Evolutionary conservation across 2,329 filamentous ascomycete genomes (phyloP), one percentile per base, ranked within the genome.

Genomic region (Waltergamsia citrina): DNA sequence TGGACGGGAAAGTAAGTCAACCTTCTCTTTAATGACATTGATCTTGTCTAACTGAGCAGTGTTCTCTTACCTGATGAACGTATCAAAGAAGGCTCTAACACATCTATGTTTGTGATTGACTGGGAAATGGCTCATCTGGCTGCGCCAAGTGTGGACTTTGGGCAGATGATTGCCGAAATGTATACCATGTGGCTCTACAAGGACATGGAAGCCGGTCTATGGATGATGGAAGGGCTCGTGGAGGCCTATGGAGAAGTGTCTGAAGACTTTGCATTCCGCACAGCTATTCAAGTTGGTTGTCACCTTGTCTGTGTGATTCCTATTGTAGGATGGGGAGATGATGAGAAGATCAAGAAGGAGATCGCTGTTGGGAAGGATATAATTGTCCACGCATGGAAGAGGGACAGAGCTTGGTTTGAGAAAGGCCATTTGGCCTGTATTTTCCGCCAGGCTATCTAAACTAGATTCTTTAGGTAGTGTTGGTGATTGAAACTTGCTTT

Each of bases 1-100:
- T 78, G 73, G 72, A 69, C 71, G 3, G 74, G 73, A 35, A 78
- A 78, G 58, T 65, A 43, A 48, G 63, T 53, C n/a, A n/a, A n/a
- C n/a, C n/a, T n/a, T n/a, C n/a, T n/a, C n/a, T n/a, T n/a, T n/a
- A n/a, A n/a, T n/a, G n/a, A n/a, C n/a, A n/a, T n/a, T n/a, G n/a
- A n/a, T n/a, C n/a, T n/a, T n/a, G n/a, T n/a, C n/a, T n/a, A n/a
- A n/a, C n/a, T n/a, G n/a, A n/a, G n/a, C 15, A 74, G 70, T 43
- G 52, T 69, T 19, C 47, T 74, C 9, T 42, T 74, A 5, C 59
- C 62, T 5, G 51, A 63, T 33, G 36, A 33, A 10, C 46, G 56
- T 4, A 49, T 65, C 14, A 35, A 50, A 12, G 32, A 47, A 6
- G 50, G 43, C 3, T 40, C 31, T 1, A 50, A 56, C 2, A 47